Evolutionary conservation across 768 basidiomycete species (phyloP), one percentile per base, ranked within the genome.

Genomic region (Suillus clintonianus): DNA sequence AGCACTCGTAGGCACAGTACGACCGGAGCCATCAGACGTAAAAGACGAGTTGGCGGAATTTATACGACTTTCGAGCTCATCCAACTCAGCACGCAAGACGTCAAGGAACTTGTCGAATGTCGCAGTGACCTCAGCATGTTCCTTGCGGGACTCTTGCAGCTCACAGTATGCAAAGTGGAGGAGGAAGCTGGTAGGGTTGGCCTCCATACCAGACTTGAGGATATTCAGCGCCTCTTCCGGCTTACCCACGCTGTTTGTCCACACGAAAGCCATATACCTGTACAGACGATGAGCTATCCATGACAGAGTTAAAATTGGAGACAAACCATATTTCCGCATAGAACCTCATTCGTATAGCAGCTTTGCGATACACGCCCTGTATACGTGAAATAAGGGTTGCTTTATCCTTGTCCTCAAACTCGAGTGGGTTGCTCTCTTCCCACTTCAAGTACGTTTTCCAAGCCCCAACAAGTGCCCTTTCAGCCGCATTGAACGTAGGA

Each of bases 391-490:
- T 81, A 43, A 97, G 76, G 9, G 83, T 83, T 1, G 81, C 76
- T 64, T 85, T 83, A 68, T 97, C 94, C 71, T 87, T 89, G 59
- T 92, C 91, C 66, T 96, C 94, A 45, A 99, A 86, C 75, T 95
- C 94, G 59, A 98, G 84, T 1, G 95, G 97, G 72, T 99, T 98
- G 67, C 84, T 84, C 75, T 97, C 94, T 76, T 99, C 97, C 92
- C 92, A 98, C 69, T 95, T 95, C 42, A 99, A 78, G 74, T 98
- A 99, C 1, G 85, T 81, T 70, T 94, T 93, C 97, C 97, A 99
- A 30, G 86, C 85, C 27, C 88, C 86, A n/a, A 95, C 86, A 34
- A 91, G 83, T 17, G 83, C 83, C 51, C 91, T 83, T 70, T 97
- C 95, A 1, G 83, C 79, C 2, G 84, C 77, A 32, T 86, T 87